These are phyloP conservation scores for Hygrophorus russula DNA, from an alignment of 768 basidiomycete species.

Conservation along the genomic window DNA sequence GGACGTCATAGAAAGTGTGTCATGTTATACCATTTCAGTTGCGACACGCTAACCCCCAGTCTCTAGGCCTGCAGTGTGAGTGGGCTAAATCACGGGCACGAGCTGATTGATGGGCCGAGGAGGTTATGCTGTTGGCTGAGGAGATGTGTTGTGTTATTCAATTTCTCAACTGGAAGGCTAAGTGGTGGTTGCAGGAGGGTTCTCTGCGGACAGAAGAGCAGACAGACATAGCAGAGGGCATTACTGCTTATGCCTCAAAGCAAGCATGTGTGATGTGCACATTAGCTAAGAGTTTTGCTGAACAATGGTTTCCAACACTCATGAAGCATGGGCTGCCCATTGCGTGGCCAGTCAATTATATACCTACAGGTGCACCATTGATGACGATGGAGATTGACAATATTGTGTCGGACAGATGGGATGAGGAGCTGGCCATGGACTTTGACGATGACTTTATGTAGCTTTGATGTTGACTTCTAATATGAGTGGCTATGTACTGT, in stretches of 20 bases:
- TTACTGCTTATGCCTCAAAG: constrained; percentile 5
- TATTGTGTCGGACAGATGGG: too few relatives aligned
- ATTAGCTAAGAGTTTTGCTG: background rate
- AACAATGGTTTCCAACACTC: background rate
- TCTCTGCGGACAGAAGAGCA: background rate
- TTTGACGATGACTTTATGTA: too few relatives aligned
- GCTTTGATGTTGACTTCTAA: too few relatives aligned
- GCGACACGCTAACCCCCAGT: background rate
- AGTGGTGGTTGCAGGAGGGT: constrained; percentile 4
- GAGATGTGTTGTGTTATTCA: constrained; percentile 5
- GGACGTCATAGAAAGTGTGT: constrained; percentile 1
- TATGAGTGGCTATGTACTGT: too few relatives aligned
- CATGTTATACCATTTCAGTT: too few relatives aligned
- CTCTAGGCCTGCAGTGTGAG: constrained; percentile 1
- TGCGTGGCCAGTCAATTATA: background rate
- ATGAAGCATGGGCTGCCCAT: background rate
- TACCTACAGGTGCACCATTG: background rate
- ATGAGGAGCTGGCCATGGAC: too few relatives aligned
- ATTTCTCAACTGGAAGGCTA: constrained; percentile 4
- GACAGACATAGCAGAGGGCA: background rate
- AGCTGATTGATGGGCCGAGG: constrained; percentile 4
- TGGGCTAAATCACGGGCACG: constrained; percentile 5
- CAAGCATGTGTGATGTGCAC: background rate
- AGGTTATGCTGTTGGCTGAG: constrained; percentile 1
- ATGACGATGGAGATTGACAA: too few relatives aligned